Evolutionary conservation across 106 monocot species (phyloP).

Genomic region (Amphibolis antarctica): DNA sequence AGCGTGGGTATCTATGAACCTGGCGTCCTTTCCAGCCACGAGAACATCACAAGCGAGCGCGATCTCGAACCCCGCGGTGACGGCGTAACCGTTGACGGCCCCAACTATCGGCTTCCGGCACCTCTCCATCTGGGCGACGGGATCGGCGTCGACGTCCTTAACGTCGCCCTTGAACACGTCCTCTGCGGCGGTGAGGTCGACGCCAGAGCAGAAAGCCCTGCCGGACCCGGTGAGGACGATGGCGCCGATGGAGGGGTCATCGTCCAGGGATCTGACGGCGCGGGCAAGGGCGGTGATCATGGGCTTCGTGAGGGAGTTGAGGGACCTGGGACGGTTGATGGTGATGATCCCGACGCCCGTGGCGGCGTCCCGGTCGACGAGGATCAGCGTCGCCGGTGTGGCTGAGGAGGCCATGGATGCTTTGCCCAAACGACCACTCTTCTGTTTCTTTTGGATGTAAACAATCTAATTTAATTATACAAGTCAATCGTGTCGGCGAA

Average conservation of each 20-base stretch:
- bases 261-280: conserved; percentile 43
- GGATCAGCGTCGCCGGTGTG: conserved; percentile 27
- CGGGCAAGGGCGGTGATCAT: conserved; percentile 66
- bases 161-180: conserved; percentile 96
- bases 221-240: conserved; percentile 71
- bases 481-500: no score
- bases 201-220: conserved; percentile 91
- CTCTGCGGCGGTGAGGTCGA: conserved; percentile 86
- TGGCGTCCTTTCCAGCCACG: conserved; percentile 65
- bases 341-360: conserved; percentile 54
- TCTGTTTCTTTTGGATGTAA: no score
- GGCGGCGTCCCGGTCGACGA: conserved; percentile 27
- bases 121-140: conserved; percentile 60
- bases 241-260: conserved; percentile 46
- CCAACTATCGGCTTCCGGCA: conserved; percentile 89
- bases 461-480: no score
- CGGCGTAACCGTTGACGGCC: conserved; percentile 64
- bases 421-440: no score
- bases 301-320: conserved; percentile 73
- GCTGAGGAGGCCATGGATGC: background rate
- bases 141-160: conserved; percentile 42
- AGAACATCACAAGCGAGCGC: conserved; percentile 80
- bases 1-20: conserved; percentile 80
- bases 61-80: conserved; percentile 96
- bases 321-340: conserved; percentile 75